These are phyloP conservation scores for Amauroascus verrucosus DNA, from an alignment of 2,329 filamentous ascomycete species.

Conservation along the genomic window DNA sequence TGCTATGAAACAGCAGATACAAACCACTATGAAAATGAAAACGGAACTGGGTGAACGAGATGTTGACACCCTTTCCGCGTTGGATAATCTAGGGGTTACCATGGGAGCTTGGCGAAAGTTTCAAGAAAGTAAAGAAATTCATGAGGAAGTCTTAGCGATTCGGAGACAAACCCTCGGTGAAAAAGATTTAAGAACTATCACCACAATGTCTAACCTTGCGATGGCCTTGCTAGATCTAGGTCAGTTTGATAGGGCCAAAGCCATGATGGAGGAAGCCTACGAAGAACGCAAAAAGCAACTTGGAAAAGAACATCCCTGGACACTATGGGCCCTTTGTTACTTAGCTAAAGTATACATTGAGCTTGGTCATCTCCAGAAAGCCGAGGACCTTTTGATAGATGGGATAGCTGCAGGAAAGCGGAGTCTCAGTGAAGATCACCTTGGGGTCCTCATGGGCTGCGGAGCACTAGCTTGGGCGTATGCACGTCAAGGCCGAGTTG, in stretches of 20 bases:
- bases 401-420: slow-evolving; percentile 18
- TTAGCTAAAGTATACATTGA: slow-evolving; percentile 18
- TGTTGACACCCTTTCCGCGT: slow-evolving; percentile 18
- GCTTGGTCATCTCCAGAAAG: slow-evolving; percentile 15
- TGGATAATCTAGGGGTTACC: slow-evolving; percentile 15
- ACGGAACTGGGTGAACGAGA: slow-evolving; percentile 19
- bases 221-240: slow-evolving; percentile 15
- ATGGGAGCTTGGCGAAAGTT: slow-evolving; percentile 14
- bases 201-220: slow-evolving; percentile 17
- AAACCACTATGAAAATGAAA: slow-evolving; percentile 17
- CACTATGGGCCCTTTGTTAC: slow-evolving; percentile 21
- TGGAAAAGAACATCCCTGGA: slow-evolving; percentile 29
- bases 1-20: slow-evolving; percentile 16
- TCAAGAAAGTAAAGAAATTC: slow-evolving; percentile 15
- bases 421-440: slow-evolving; percentile 21
- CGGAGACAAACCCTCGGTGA: slow-evolving; percentile 13
- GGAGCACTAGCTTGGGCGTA: not conserved
- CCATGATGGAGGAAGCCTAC: not conserved
- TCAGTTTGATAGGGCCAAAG: slow-evolving; percentile 7
- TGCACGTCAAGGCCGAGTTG: not conserved
- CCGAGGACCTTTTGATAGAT: slow-evolving; percentile 10
- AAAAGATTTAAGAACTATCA: not conserved
- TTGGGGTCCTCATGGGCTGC: slow-evolving; percentile 19
- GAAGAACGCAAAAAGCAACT: slow-evolving; percentile 18
- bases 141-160: slow-evolving; percentile 17